phyloP scores from a whole-genome alignment of 257 asterid species.

The Capsicum pubescens region DNA sequence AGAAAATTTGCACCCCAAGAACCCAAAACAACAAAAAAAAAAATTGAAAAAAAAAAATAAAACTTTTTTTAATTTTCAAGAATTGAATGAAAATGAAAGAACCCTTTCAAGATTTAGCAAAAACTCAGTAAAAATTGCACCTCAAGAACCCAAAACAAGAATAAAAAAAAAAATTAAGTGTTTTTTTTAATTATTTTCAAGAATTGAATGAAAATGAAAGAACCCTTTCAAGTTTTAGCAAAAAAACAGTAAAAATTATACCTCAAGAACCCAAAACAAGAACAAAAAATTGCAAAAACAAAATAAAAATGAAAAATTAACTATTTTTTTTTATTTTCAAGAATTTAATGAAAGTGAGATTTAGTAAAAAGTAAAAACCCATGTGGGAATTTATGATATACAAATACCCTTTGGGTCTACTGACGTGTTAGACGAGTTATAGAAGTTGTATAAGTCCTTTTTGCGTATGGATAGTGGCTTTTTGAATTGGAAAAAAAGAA shows the following conservation, averaged over 20 bases:
- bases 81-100: no score
- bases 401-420: not conserved
- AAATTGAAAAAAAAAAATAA: not conserved
- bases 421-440: slow-evolving; percentile 16
- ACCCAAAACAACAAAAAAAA: not conserved
- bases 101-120: no score
- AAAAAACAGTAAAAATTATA: not conserved
- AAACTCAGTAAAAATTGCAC: no score
- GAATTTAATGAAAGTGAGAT: not conserved
- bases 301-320: no score
- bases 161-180: not conserved
- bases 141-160: not conserved
- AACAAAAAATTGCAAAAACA: not conserved
- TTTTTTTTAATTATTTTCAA: not conserved
- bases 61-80: not conserved
- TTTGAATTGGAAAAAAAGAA: not conserved
- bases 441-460: not conserved
- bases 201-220: slow-evolving; percentile 9
- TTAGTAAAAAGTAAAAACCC: not conserved
- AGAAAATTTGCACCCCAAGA: not conserved
- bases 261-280: not conserved
- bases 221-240: not conserved
- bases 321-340: not conserved
- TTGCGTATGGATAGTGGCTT: not conserved
- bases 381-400: not conserved